phyloP scores from a whole-genome alignment of 176 grass and related monocot genomes.

The Coix lacrymajobi region DNA sequence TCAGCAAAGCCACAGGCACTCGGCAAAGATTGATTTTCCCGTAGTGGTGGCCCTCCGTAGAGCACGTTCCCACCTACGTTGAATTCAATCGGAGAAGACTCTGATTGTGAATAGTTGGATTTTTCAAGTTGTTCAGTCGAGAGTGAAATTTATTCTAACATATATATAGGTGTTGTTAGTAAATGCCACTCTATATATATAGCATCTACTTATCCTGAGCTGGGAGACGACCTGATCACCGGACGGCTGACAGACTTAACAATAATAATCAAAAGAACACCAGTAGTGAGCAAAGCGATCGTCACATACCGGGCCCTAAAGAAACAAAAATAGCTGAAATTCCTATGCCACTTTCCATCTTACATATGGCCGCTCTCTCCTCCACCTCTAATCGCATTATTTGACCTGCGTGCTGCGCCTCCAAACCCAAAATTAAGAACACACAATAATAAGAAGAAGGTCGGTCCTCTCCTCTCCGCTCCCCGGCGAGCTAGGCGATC shows the following conservation, averaged over 20 bases:
- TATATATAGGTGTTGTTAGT: no score
- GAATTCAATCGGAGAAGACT: no score
- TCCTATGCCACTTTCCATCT: constrained; percentile 9
- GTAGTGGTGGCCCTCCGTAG: no score
- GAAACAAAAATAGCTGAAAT: constrained; percentile 31
- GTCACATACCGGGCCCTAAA: background rate
- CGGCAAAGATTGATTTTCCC: no score
- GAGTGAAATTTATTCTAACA: no score
- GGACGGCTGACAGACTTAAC: background rate
- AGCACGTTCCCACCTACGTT: no score
- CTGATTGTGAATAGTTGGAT: no score
- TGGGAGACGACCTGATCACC: background rate
- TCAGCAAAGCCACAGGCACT: no score
- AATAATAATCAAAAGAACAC: constrained; percentile 20
- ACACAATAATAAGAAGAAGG: background rate
- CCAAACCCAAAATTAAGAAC: background rate
- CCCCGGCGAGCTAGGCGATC: background rate
- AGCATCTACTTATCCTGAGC: background rate
- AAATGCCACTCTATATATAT: no score
- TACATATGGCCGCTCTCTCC: constrained; percentile 19
- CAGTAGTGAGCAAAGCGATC: background rate
- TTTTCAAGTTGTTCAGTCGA: no score
- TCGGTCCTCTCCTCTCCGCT: background rate
- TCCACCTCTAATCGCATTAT: background rate
- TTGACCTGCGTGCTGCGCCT: background rate